Conservation (phyloP, 805 yeast genomes). For the Wickerhamomyces kurtzmanii region DNA sequence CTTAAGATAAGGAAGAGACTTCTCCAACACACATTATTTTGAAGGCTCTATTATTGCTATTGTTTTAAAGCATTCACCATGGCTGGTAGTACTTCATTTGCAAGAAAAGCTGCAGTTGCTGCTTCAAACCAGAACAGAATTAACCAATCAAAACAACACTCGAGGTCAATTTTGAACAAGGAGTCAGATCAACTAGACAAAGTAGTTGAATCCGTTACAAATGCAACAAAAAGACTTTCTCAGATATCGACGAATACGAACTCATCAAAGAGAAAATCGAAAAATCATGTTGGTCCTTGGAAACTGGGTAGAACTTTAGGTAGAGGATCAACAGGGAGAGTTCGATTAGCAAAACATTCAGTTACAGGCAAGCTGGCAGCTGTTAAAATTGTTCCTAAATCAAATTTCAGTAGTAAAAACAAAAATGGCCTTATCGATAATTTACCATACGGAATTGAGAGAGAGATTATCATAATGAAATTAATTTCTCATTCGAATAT, state of each 20-base stretch:
- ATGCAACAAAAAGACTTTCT: constrained; percentile 18
- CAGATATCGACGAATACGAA: constrained; percentile 19
- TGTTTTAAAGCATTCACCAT: too few species aligned
- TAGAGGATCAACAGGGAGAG: constrained; percentile 95
- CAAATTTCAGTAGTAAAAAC: constrained; percentile 40
- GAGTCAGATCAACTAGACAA: constrained; percentile 19
- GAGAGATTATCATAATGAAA: constrained; percentile 83
- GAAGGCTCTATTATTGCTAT: too few species aligned
- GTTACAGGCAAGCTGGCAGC: constrained; percentile 88
- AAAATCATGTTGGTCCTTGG: constrained; percentile 78
- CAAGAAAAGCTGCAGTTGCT: too few species aligned
- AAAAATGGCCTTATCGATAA: constrained; percentile 24
- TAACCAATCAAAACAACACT: constrained; percentile 1
- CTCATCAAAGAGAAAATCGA: constrained; percentile 18
- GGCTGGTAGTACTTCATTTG: too few species aligned
- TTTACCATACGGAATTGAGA: constrained; percentile 75
- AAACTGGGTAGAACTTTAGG: constrained; percentile 91
- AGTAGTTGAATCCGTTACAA: constrained; percentile 19
- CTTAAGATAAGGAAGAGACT: too few species aligned
- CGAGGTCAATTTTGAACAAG: too few species aligned
- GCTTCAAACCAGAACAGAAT: constrained; percentile 1
- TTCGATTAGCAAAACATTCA: constrained; percentile 80
- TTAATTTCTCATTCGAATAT: constrained; percentile 70
- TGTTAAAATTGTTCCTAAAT: constrained; percentile 89
- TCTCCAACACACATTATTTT: too few species aligned